Conservation (phyloP, 306 rosid genomes). For the Bauhinia variegata region DNA sequence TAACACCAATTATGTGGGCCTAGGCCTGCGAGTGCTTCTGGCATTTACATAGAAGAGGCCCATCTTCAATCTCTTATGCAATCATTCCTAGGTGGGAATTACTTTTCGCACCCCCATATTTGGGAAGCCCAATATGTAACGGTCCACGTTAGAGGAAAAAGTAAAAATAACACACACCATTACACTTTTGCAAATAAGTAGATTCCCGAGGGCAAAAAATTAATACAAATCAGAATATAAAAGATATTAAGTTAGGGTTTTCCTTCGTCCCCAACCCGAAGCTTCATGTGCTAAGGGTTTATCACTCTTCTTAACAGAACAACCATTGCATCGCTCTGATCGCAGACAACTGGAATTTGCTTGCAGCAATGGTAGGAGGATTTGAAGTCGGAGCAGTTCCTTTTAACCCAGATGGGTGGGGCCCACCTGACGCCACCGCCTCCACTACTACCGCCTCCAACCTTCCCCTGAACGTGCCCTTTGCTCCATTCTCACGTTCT, state of each 20-base stretch:
- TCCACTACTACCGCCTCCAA: conserved; percentile 38
- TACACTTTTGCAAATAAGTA: neutral
- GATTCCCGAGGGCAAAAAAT: neutral
- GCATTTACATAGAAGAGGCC: too few relatives aligned
- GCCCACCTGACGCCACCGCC: conserved; percentile 62
- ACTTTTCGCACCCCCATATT: too few relatives aligned
- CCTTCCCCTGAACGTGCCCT: conserved; percentile 79
- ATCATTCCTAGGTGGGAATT: too few relatives aligned
- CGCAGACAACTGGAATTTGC: too few relatives aligned
- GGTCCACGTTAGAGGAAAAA: neutral
- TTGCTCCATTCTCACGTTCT: conserved; percentile 89
- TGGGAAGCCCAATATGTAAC: neutral
- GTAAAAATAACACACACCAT: too few relatives aligned
- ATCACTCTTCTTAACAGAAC: neutral
- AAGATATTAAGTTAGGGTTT: conserved; percentile 18
- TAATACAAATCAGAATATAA: neutral
- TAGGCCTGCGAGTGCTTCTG: too few relatives aligned
- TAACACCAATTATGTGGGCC: too few relatives aligned
- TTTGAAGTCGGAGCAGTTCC: conserved; percentile 81
- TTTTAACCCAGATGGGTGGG: conserved; percentile 89
- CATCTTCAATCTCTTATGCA: too few relatives aligned
- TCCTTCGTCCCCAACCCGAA: neutral
- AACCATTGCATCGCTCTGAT: neutral
- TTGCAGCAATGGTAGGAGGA: conserved; percentile 43
- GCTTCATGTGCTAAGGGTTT: neutral